Conservation (phyloP, 306 rosid genomes). For the Quercus parvula region DNA sequence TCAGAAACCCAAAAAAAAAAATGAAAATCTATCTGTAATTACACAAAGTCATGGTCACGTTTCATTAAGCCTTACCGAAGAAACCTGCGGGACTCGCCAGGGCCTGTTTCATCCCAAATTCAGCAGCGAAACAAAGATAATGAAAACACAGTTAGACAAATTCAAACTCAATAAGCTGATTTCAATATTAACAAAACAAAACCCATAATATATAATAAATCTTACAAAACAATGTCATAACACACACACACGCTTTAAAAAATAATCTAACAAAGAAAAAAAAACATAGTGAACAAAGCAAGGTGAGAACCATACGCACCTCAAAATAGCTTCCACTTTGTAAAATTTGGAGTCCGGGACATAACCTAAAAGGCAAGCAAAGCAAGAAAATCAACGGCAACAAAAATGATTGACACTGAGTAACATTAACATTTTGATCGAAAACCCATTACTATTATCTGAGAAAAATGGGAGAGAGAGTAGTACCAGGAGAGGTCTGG, state of each 20-base stretch:
- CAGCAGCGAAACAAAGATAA: slow-evolving; percentile 31
- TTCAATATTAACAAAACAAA: background rate
- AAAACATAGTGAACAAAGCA: background rate
- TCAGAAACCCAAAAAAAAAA: background rate
- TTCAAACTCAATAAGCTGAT: slow-evolving; percentile 11
- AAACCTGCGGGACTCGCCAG: slow-evolving; percentile 71
- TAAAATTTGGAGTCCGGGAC: slow-evolving; percentile 70
- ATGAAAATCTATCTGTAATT: background rate
- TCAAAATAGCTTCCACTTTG: slow-evolving; percentile 90
- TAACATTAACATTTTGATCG: background rate
- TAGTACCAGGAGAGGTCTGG: slow-evolving; percentile 34
- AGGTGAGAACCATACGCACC: slow-evolving; percentile 32
- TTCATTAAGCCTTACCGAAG: slow-evolving; percentile 59
- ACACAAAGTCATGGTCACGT: background rate
- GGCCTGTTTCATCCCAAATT: slow-evolving; percentile 61
- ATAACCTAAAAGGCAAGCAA: slow-evolving; percentile 37
- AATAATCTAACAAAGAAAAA: background rate
- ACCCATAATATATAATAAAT: background rate
- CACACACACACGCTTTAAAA: background rate
- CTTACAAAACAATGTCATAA: background rate
- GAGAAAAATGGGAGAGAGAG: background rate
- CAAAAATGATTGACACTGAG: slow-evolving; percentile 1
- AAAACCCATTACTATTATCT: background rate
- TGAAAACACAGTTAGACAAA: slow-evolving; percentile 5
- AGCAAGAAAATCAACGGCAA: background rate